Evolutionary conservation across 2,329 filamentous ascomycete genomes (phyloP).

Genomic region (Tolypocladium album): DNA sequence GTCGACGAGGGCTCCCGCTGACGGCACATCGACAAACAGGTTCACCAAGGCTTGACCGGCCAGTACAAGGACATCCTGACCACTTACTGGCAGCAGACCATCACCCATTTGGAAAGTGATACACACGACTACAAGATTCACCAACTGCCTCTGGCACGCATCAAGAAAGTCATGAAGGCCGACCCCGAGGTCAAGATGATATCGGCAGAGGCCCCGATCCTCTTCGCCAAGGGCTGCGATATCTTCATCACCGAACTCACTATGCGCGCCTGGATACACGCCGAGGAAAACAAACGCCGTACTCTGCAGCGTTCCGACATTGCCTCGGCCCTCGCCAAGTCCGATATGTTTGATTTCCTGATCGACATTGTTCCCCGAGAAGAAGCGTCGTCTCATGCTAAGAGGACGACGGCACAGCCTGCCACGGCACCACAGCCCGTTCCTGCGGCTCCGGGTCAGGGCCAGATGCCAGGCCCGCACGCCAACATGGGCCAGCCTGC

Average conservation of each 20-base stretch:
- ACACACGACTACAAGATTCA: conserved; percentile 98
- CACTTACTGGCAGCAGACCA: conserved; percentile 98
- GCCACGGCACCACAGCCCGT: conserved; percentile 29
- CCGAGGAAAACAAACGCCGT: conserved; percentile 95
- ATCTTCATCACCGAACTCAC: conserved; percentile 99
- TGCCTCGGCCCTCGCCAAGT: conserved; percentile 88
- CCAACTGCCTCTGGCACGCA: conserved; percentile 90
- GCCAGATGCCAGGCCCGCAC: conserved; percentile 42
- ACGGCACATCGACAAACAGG: conserved; percentile 37
- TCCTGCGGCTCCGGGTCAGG: conserved; percentile 37
- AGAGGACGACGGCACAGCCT: conserved; percentile 53
- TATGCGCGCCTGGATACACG: conserved; percentile 99
- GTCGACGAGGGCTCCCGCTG: not conserved
- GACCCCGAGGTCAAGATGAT: conserved; percentile 99
- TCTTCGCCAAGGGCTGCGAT: conserved; percentile 97
- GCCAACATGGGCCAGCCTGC: conserved; percentile 39
- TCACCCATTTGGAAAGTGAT: conserved; percentile 88
- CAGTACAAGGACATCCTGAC: conserved; percentile 95
- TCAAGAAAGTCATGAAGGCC: conserved; percentile 99
- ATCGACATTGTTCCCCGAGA: conserved; percentile 98
- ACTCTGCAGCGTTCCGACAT: conserved; percentile 95
- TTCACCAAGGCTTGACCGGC: conserved; percentile 88
- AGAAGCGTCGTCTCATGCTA: conserved; percentile 77
- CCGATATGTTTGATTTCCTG: conserved; percentile 99
- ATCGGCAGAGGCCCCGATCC: conserved; percentile 90